Conservation (phyloP, 2,329 filamentous ascomycete species). For the Metarhizium sp. region DNA sequence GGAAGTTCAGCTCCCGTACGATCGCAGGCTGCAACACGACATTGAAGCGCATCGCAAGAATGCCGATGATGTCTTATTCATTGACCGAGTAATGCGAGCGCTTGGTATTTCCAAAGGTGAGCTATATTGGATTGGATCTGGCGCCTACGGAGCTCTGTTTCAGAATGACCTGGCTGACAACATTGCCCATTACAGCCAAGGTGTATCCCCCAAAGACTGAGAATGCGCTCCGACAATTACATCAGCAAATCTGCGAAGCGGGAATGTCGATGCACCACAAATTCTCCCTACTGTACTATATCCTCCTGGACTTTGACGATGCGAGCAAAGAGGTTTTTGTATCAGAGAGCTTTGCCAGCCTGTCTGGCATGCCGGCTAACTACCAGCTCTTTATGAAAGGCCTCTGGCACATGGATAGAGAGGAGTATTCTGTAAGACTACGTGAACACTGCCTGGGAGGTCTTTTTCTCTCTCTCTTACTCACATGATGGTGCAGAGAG, state of each 20-base stretch:
- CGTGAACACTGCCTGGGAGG: neutral
- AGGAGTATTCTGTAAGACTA: constrained; percentile 50
- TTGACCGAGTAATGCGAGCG: constrained; percentile 65
- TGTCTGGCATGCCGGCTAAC: constrained; percentile 59
- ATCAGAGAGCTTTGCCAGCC: constrained; percentile 48
- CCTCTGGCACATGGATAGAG: constrained; percentile 68
- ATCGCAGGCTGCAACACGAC: constrained; percentile 48
- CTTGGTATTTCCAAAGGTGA: constrained; percentile 62
- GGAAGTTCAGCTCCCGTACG: constrained; percentile 51
- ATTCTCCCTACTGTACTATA: constrained; percentile 74
- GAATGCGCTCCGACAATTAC: constrained; percentile 56
- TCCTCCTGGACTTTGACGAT: constrained; percentile 64
- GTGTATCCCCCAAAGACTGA: constrained; percentile 68
- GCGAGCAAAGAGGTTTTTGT: constrained; percentile 39
- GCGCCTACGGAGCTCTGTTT: neutral
- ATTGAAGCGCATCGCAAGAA: constrained; percentile 59
- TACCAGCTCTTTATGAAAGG: constrained; percentile 78
- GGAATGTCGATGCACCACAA: constrained; percentile 65
- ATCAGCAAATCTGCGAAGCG: constrained; percentile 58
- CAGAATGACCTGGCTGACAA: neutral
- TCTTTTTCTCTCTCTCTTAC: neutral
- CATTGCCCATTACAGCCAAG: constrained; percentile 31
- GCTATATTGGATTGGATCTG: neutral
- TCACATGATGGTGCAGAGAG: constrained; percentile 34
- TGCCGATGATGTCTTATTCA: constrained; percentile 64